These are phyloP conservation scores for Hypoxylon sp. DNA, from an alignment of 2,329 filamentous ascomycete species.

Conservation along the genomic window DNA sequence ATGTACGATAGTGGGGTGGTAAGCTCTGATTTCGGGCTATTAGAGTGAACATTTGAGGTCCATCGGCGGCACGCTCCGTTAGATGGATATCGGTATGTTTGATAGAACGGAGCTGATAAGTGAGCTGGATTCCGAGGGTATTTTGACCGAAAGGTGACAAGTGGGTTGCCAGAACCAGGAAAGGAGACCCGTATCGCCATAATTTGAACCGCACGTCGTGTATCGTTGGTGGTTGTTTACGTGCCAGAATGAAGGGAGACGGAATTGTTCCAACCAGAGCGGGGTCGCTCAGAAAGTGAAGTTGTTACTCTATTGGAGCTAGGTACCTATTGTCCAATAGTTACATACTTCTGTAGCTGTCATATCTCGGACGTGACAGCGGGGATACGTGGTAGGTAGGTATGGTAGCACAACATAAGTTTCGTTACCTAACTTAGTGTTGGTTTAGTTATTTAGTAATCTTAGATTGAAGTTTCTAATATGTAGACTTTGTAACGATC, in stretches of 20 bases:
- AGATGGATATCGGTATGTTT: background rate
- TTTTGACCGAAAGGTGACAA: background rate
- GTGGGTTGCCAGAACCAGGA: background rate
- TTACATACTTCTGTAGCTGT: too few relatives aligned
- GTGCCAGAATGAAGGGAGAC: background rate
- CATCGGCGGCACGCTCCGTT: background rate
- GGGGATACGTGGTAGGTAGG: too few relatives aligned
- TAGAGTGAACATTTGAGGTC: background rate
- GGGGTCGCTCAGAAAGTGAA: too few relatives aligned
- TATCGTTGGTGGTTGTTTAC: background rate
- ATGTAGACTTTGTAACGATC: too few relatives aligned
- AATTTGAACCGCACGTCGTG: background rate
- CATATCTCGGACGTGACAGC: too few relatives aligned
- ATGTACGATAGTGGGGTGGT: background rate
- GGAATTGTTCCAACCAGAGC: background rate
- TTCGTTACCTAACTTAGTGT: too few relatives aligned
- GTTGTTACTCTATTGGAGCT: too few relatives aligned
- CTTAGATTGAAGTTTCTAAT: too few relatives aligned
- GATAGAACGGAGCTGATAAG: background rate
- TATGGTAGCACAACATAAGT: too few relatives aligned
- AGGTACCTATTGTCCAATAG: too few relatives aligned
- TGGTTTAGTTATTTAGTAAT: too few relatives aligned
- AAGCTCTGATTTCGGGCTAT: background rate
- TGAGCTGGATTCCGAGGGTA: background rate
- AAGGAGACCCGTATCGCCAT: background rate